These are phyloP conservation scores for Trichopus zeylanicus DNA, from an alignment of 116 monocot species.

Conservation along the genomic window DNA sequence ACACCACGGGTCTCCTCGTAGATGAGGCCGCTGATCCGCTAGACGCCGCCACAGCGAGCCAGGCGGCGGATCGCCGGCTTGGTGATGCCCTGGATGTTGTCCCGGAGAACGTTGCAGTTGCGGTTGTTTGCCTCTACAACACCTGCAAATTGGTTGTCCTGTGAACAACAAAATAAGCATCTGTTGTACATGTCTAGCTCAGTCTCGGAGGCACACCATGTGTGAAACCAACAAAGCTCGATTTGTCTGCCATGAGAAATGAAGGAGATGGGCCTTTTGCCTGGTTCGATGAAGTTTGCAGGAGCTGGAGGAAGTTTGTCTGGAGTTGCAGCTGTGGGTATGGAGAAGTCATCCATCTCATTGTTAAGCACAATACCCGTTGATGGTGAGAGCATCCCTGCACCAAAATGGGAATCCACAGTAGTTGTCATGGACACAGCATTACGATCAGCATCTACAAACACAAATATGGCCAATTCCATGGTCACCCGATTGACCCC, in stretches of 20 bases:
- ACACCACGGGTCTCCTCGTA: no score
- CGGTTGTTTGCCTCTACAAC: slow-evolving; percentile 75
- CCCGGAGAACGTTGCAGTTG: slow-evolving; percentile 46
- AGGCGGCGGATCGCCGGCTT: slow-evolving; percentile 57
- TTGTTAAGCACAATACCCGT: slow-evolving; percentile 90
- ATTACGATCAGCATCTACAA: slow-evolving; percentile 82
- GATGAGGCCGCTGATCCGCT: no score
- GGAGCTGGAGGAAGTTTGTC: slow-evolving; percentile 81
- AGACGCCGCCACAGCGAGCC: slow-evolving; percentile 50
- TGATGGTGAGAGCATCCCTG: slow-evolving; percentile 57
- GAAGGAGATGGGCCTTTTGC: slow-evolving; percentile 80
- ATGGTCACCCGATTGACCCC: slow-evolving; percentile 71
- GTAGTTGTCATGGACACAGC: slow-evolving; percentile 88
- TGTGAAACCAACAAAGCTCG: no score
- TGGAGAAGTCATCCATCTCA: slow-evolving; percentile 95
- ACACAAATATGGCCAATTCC: slow-evolving; percentile 89
- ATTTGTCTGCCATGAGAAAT: no score
- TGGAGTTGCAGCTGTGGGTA: slow-evolving; percentile 42
- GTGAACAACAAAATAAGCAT: slow-evolving; percentile 21
- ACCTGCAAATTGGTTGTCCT: slow-evolving; percentile 83
- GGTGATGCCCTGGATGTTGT: slow-evolving; percentile 57
- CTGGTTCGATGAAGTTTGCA: slow-evolving; percentile 80
- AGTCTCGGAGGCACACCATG: no score
- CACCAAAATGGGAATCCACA: slow-evolving; percentile 72
- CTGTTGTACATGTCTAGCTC: no score